A percentile compares a stretch with the other conserved stretches of the same genome.
Evolutionary conservation across 2,329 filamentous ascomycete genomes (phyloP).

Genomic region (Fusarium tjaetaba): DNA sequence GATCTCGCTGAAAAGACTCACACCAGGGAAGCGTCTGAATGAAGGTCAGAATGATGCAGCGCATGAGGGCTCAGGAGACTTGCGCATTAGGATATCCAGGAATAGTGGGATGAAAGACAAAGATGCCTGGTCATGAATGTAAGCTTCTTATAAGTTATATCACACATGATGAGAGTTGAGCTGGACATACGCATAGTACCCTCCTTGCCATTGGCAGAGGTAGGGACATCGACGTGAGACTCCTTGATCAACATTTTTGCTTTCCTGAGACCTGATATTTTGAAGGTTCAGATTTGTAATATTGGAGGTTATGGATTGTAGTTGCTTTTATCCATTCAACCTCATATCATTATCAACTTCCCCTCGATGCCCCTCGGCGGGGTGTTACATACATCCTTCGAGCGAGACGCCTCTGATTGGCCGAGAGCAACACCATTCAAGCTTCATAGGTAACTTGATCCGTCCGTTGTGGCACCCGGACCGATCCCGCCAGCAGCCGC

Average conservation of each 20-base stretch:
- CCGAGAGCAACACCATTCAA: constrained; percentile 3
- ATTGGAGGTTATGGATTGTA: not conserved
- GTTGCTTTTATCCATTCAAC: constrained; percentile 1
- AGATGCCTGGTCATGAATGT: constrained; percentile 71
- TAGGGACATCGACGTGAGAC: constrained; percentile 61
- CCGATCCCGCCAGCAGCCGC: constrained; percentile 20
- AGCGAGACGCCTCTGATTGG: constrained; percentile 27
- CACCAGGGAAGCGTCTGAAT: constrained; percentile 77
- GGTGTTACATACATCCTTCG: constrained; percentile 20
- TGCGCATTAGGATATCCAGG: constrained; percentile 88
- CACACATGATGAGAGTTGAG: constrained; percentile 19
- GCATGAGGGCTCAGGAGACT: constrained; percentile 31
- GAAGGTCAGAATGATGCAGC: constrained; percentile 1
- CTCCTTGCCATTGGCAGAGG: constrained; percentile 63
- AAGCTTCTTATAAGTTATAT: constrained; percentile 9
- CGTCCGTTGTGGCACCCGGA: constrained; percentile 15
- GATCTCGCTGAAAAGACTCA: constrained; percentile 92
- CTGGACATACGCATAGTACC: constrained; percentile 60
- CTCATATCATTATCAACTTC: constrained; percentile 29
- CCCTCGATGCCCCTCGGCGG: constrained; percentile 37
- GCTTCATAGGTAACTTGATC: constrained; percentile 20
- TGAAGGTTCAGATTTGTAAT: not conserved
- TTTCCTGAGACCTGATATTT: not conserved
- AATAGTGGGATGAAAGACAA: constrained; percentile 86
- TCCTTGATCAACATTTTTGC: constrained; percentile 64